These are phyloP conservation scores for Vitis hybrid DNA, from an alignment of 177 flowering plant genomes.

Conservation along the genomic window DNA sequence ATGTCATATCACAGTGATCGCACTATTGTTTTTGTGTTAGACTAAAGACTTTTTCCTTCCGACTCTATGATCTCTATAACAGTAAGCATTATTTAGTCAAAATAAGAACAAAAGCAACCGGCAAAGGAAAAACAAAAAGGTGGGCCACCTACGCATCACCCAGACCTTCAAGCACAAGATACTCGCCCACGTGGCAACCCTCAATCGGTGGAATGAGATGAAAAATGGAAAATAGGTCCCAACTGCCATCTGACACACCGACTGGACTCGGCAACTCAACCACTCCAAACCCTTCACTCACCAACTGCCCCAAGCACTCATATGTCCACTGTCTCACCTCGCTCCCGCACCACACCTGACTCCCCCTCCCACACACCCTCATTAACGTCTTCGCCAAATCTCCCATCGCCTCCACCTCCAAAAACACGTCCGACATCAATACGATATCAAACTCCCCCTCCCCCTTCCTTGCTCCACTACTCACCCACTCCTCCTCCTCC, in stretches of 20 bases:
- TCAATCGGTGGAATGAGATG: too few species aligned
- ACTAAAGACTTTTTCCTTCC: too few species aligned
- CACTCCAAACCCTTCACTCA: constrained; percentile 31
- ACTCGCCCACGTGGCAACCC: too few species aligned
- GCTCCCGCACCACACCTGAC: constrained; percentile 31
- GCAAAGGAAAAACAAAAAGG: too few species aligned
- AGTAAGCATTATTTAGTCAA: too few species aligned
- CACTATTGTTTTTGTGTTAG: too few species aligned
- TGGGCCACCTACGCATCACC: too few species aligned
- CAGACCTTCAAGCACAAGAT: too few species aligned
- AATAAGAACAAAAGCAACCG: too few species aligned
- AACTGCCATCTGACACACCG: neutral
- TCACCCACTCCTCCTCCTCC: constrained; percentile 18
- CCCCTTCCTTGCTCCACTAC: constrained; percentile 13
- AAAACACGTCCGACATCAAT: constrained; percentile 48
- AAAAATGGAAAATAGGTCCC: too few species aligned
- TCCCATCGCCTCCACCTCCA: constrained; percentile 28
- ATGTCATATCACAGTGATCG: too few species aligned
- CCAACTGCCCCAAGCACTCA: constrained; percentile 33
- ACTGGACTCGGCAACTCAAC: constrained; percentile 21
- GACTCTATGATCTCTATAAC: too few species aligned
- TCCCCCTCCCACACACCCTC: constrained; percentile 21
- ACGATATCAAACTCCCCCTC: constrained; percentile 36
- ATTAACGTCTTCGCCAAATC: constrained; percentile 34
- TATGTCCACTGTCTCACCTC: constrained; percentile 33